phyloP scores from a whole-genome alignment of 768 basidiomycete genomes.

The Mycena pura region DNA sequence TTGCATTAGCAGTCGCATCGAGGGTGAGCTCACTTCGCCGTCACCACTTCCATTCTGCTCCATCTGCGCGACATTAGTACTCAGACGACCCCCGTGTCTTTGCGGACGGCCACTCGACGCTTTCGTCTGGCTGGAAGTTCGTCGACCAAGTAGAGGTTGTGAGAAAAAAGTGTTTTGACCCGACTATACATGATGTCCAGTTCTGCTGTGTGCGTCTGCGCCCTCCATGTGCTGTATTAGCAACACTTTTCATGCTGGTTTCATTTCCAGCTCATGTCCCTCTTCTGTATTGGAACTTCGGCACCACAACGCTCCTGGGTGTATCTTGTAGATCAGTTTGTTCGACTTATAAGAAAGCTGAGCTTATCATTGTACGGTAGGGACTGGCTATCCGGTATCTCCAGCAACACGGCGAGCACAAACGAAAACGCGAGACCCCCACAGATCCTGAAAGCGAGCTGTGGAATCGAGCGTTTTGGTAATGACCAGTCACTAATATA shows the following conservation, averaged over 20 bases:
- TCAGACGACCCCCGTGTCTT: conserved; percentile 54
- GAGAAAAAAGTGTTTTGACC: conserved; percentile 53
- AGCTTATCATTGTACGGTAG: background rate
- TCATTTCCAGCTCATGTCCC: conserved; percentile 37
- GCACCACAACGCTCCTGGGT: conserved; percentile 52
- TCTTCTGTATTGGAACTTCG: conserved; percentile 46
- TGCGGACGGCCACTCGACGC: conserved; percentile 29
- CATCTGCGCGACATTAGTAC: conserved; percentile 38
- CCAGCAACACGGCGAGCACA: conserved; percentile 61
- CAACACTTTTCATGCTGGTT: background rate
- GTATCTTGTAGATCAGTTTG: conserved; percentile 6
- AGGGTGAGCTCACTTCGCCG: conserved; percentile 40
- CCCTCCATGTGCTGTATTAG: background rate
- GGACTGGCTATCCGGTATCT: conserved; percentile 56
- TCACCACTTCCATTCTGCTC: background rate
- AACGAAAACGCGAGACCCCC: conserved; percentile 38
- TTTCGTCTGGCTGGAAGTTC: conserved; percentile 58
- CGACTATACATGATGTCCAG: conserved; percentile 47
- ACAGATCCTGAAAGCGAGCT: conserved; percentile 52
- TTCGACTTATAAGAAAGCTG: background rate
- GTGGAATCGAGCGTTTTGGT: conserved; percentile 55
- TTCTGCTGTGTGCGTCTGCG: conserved; percentile 45
- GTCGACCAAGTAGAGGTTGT: conserved; percentile 53
- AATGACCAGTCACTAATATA: background rate
- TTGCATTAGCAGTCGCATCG: conserved; percentile 58